phyloP scores from a whole-genome alignment of 2,329 filamentous ascomycete genomes.

The Colletotrichum zoysiae region DNA sequence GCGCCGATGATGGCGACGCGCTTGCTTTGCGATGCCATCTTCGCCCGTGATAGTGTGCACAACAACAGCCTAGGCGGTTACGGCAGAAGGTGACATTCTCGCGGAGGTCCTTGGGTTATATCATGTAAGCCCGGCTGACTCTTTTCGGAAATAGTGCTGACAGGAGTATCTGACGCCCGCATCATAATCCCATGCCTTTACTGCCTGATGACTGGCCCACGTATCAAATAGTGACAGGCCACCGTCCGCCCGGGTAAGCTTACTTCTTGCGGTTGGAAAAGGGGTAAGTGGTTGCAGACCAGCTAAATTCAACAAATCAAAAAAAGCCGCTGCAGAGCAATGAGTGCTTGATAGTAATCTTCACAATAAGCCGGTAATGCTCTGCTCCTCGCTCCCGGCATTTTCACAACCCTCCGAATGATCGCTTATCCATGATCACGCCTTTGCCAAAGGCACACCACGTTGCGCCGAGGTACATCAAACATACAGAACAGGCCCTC shows the following conservation, averaged over 20 bases:
- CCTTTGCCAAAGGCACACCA: background rate
- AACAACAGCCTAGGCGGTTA: background rate
- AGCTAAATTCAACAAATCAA: too few relatives aligned
- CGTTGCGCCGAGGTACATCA: background rate
- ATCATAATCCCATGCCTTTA: background rate
- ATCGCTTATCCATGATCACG: too few relatives aligned
- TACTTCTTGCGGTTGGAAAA: background rate
- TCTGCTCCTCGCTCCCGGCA: background rate
- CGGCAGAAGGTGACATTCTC: background rate
- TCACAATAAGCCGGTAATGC: background rate
- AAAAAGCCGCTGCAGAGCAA: background rate
- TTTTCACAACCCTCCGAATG: too few relatives aligned
- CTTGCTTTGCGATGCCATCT: slow-evolving; percentile 17
- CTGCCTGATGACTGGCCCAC: background rate
- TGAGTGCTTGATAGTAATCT: background rate
- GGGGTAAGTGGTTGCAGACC: background rate
- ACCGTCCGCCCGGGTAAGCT: too few relatives aligned
- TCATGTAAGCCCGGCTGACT: too few relatives aligned
- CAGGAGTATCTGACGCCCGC: background rate
- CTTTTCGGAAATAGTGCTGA: background rate
- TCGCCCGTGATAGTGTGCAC: background rate
- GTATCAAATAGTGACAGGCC: background rate
- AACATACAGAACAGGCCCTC: background rate
- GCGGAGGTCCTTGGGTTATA: background rate
- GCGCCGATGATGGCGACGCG: slow-evolving; percentile 46